A percentile compares a stretch with the other conserved stretches of the same genome.
Conservation (phyloP, 2,329 filamentous ascomycete genomes). For the Aspergillus puulaauensis region DNA sequence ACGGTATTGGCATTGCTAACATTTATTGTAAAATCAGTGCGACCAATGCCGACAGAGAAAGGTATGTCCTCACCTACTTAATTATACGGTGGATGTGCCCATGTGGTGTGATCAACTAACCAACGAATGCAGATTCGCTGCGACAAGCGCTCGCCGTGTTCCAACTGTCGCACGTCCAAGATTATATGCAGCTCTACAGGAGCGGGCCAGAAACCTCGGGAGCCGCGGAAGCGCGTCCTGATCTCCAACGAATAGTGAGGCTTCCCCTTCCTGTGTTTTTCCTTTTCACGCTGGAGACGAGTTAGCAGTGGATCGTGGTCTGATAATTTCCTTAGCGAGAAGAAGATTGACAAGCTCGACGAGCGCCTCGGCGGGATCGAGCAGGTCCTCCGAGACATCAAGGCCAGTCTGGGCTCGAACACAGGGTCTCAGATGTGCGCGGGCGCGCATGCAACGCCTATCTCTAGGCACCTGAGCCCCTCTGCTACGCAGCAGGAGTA, state of each 20-base stretch:
- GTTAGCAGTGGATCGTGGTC: background rate
- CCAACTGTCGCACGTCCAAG: slow-evolving; percentile 40
- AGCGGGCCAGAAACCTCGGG: slow-evolving; percentile 33
- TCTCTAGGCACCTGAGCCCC: slow-evolving; percentile 12
- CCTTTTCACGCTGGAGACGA: too few relatives aligned
- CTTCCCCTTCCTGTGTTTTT: background rate
- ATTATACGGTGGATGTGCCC: background rate
- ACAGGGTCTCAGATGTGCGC: slow-evolving; percentile 1
- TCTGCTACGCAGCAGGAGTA: slow-evolving; percentile 1
- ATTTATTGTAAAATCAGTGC: slow-evolving; percentile 30
- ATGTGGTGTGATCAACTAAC: background rate
- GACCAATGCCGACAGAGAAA: slow-evolving; percentile 37
- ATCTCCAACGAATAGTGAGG: slow-evolving; percentile 45
- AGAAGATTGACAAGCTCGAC: slow-evolving; percentile 55
- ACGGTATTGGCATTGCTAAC: background rate
- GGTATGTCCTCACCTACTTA: slow-evolving; percentile 17
- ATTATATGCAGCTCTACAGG: slow-evolving; percentile 40
- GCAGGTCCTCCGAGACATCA: slow-evolving; percentile 28
- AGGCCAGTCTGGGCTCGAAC: slow-evolving; percentile 13
- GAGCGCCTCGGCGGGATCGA: slow-evolving; percentile 52
- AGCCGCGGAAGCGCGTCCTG: slow-evolving; percentile 40
- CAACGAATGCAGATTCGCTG: slow-evolving; percentile 36
- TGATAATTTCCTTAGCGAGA: slow-evolving; percentile 41
- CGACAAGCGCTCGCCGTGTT: slow-evolving; percentile 43
- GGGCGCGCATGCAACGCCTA: slow-evolving; percentile 14